Percentiles rank a stretch among this genome's conserved stretches.
Evolutionary conservation across 2,329 filamentous ascomycete genomes (phyloP).

Genomic region (Xylariaceae sp.): DNA sequence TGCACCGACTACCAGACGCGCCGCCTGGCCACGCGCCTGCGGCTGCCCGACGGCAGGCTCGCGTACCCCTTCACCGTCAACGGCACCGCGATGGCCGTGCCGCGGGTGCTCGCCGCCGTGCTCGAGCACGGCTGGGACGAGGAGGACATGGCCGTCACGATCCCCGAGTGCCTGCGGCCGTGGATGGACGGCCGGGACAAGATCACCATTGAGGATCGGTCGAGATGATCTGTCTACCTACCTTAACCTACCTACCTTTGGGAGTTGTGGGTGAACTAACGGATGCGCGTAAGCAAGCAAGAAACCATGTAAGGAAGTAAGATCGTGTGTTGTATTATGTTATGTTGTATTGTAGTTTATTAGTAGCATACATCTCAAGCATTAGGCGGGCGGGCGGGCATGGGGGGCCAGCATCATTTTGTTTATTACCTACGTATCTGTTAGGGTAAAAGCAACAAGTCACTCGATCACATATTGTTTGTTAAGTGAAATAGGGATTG

Average conservation of each 20-base stretch:
- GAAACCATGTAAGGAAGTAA: conserved; percentile 1
- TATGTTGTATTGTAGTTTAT: too few relatives aligned
- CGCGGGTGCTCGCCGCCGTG: conserved; percentile 83
- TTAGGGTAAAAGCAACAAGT: background rate
- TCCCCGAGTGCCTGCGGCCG: conserved; percentile 77
- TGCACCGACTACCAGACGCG: conserved; percentile 95
- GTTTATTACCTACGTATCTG: too few relatives aligned
- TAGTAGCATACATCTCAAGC: too few relatives aligned
- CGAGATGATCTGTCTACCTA: conserved; percentile 2
- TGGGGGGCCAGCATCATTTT: too few relatives aligned
- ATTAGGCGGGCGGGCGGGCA: too few relatives aligned
- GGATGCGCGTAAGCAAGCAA: background rate
- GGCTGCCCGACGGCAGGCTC: conserved; percentile 55
- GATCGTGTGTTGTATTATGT: too few relatives aligned
- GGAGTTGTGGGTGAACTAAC: too few relatives aligned
- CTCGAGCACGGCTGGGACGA: conserved; percentile 91
- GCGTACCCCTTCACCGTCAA: conserved; percentile 89
- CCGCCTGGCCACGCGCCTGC: conserved; percentile 75
- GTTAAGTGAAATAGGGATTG: background rate
- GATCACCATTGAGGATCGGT: conserved; percentile 53
- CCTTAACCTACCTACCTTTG: too few relatives aligned
- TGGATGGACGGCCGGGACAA: conserved; percentile 80
- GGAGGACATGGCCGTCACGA: conserved; percentile 62
- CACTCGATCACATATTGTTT: background rate
- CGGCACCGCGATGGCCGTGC: conserved; percentile 90